Base-by-base conservation (phyloP, 495 filamentous ascomycete genomes). In the Haplographium delicatum region DNA sequence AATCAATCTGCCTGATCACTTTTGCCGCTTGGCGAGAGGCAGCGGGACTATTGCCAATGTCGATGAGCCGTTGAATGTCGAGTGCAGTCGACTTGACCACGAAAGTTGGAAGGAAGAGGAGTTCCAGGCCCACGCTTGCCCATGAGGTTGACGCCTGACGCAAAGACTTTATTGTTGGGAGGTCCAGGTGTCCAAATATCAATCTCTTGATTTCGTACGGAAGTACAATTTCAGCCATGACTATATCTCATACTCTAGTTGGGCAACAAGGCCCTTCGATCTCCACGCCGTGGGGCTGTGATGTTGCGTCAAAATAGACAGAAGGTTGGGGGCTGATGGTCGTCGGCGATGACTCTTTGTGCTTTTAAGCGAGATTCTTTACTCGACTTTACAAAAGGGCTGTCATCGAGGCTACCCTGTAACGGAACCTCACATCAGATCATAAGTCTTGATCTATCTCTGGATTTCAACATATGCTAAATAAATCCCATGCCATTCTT, bases 121-220 rank as follows among this genome's bases (percentile, higher is more conserved):
- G 11, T 16, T 58, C 56, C 18, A 47, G n/a, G 16, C 56, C 51
- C 7, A 47, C 37, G 3, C 13, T 15, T 15, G 46, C 39, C 51
- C 56, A 58, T 16, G 56, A 43, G 30, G 30, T 51, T 2, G 56
- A 58, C 7, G 43, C 51, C 1, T 34, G 42, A 15, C 56, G 56
- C n/a, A 58, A 23, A 19, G 50, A 34, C 15, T 43, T 50, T 7
- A 58, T 5, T 10, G 45, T 43, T 8, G 34, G 16, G 35, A 58
- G 45, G 16, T 57, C 54, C 15, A 30, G 10, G 20, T 35, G 9
- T 8, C 46, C 44, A 22, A 28, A 53, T 7, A 58, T 54, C 16
- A 58, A 27, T 28, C 35, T 46, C 16, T 47, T 50, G 33, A 58
- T 20, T 20, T 58, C 56, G 34, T 53, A 43, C 15, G 56, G 56